Base-by-base conservation (phyloP, 1,284 basidiomycete species). In the Schizopora paradoxa region DNA sequence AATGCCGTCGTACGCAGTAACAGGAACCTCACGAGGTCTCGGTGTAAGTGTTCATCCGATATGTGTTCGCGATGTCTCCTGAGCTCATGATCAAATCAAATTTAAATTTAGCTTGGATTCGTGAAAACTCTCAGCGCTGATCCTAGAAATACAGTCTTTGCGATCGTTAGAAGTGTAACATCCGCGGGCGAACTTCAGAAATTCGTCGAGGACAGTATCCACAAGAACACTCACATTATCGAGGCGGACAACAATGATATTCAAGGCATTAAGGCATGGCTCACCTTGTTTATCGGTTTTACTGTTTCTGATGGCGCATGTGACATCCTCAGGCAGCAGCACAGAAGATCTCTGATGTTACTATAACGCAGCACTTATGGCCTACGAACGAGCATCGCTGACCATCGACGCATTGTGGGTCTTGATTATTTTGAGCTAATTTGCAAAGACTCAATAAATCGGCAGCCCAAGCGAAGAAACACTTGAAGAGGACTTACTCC, bases 181-280 rank as follows among this genome's bases (percentile, higher is more conserved):
- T 52, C 48, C 7, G 52, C 62, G 1, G 41, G 47, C 14, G 47
- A 47, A 16, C 54, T 64, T 18, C 16, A 18, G 6, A 45, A 45
- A 1, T 40, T 66, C 6, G 45, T 42, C 39, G 22, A 43, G 28
- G 8, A 13, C 10, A 47, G 37, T 26, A 45, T 50, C n/a, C 25
- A 48, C 23, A 41, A 40, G 13, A 65, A 66, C 41, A 41, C 67
- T 6, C 56, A 58, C 35, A 50, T 66, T 11, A 16, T 67, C 18
- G 47, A 64, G 43, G 61, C 59, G 4, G 65, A 68, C 49, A 54
- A 67, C 23, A 61, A 54, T 8, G 57, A 65, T 44, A 27, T 48
- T 14, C 41, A 50, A 21, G 49, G 57, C 5, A 31, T 66, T 26
- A 54, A 55, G 45, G 64, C 58, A 43, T 16, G 52, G n/a, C n/a